Evolutionary conservation across 2,329 filamentous ascomycete species (phyloP).

Genomic region (Zymoseptoria passerinii): DNA sequence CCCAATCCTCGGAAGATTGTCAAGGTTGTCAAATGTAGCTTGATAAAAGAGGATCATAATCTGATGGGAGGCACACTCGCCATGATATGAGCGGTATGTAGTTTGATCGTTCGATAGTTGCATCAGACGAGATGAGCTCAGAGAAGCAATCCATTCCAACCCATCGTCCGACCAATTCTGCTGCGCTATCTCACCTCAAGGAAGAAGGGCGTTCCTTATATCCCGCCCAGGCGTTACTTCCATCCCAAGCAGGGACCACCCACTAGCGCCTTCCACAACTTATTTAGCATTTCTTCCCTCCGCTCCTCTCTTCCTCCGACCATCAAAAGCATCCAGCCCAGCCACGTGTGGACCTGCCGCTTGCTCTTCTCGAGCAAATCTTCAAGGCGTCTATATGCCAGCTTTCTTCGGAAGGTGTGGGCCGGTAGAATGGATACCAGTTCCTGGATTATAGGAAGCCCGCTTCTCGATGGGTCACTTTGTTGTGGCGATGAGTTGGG

Average conservation of each 20-base stretch:
- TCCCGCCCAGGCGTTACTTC: not conserved
- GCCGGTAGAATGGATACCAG: conserved; percentile 49
- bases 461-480: conserved; percentile 60
- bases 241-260: not conserved
- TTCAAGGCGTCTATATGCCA: conserved; percentile 61
- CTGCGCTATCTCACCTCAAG: too few species aligned
- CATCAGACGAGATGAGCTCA: too few species aligned
- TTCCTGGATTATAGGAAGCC: conserved; percentile 59
- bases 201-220: too few species aligned
- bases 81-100: too few species aligned
- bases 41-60: too few species aligned
- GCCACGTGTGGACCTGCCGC: conserved; percentile 45
- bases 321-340: conserved; percentile 56
- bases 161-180: too few species aligned
- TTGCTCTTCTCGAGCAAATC: conserved; percentile 9
- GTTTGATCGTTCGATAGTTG: too few species aligned
- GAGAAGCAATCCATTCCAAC: too few species aligned
- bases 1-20: too few species aligned
- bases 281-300: conserved; percentile 9
- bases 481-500: conserved; percentile 61
- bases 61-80: too few species aligned
- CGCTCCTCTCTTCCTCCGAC: conserved; percentile 31
- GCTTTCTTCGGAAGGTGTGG: conserved; percentile 49
- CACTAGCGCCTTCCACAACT: not conserved
- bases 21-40: too few species aligned